Evolutionary conservation across 805 yeast genomes (phyloP), one percentile per base, ranked within the genome.

Genomic region (Suhomyces sp.): DNA sequence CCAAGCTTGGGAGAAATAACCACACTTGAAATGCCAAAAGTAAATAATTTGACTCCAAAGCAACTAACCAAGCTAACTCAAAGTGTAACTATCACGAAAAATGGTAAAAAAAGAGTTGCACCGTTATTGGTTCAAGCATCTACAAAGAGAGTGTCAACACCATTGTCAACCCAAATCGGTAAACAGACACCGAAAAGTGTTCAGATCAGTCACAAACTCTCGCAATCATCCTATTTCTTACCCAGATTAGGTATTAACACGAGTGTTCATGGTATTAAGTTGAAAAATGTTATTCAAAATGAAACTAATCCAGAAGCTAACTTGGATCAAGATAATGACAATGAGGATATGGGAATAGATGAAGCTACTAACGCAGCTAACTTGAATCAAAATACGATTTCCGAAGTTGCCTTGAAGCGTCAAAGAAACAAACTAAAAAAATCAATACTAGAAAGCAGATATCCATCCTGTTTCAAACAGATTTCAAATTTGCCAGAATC

Each of bases 81-180:
- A 74, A 79, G 60, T 60, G 72, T 81, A 1, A 73, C 84, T 2
- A 71, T 84, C 4, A 77, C 90, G 1, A 83, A 85, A 47, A 81
- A 82, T 24, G 93, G 93, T 4, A 79, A 77, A 50, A 84, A 83
- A 47, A 61, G 93, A 46, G 88, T 85, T 2, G 75, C 85, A 1
- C 95, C 93, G 4, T 67, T 79, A 15, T 56, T 83, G 10, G 70
- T 83, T 3, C 77, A 90, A 1, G 53, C 67, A 1, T 50, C 74
- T 1, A 54, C 70, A 11, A 31, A 29, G 26, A 27, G 42, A 17
- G 25, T 44, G 35, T 31, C 34, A 24, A 41, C 47, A 21, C 26
- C 39, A 14, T 30, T 44, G 21, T 40, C 47, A 19, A 40, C 40
- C 24, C 25, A 33, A n/a, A 33, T 39, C 4, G 23, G 27, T 9